phyloP scores from a whole-genome alignment of 306 rosid genomes.

The Argentina anserina region DNA sequence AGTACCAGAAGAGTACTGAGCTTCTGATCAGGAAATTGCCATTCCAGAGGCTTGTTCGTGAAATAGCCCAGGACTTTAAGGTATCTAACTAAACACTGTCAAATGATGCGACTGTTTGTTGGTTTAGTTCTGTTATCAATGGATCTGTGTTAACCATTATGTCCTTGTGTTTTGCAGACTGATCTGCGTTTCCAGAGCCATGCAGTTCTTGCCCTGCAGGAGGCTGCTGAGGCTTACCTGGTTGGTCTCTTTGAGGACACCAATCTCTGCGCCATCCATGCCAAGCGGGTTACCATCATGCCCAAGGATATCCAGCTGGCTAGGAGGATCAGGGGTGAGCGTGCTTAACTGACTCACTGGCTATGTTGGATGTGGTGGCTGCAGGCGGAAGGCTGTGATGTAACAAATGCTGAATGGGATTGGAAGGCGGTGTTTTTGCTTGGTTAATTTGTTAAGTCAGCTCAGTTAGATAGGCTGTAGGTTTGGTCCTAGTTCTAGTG shows the following conservation, averaged over 20 bases:
- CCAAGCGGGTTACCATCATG: conserved; percentile 94
- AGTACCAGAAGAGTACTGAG: conserved; percentile 94
- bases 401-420: background rate
- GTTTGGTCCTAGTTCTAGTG: conserved; percentile 15
- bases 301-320: conserved; percentile 95
- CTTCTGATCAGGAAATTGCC: conserved; percentile 86
- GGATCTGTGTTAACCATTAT: background rate
- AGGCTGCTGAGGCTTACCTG: conserved; percentile 90
- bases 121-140: rapidly evolving
- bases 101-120: background rate
- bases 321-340: conserved; percentile 85
- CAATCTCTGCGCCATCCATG: conserved; percentile 86
- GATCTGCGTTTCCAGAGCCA: conserved; percentile 97
- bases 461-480: conserved; percentile 21
- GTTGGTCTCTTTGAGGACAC: conserved; percentile 92
- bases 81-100: conserved; percentile 17
- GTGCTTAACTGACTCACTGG: conserved; percentile 41
- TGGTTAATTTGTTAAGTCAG: background rate
- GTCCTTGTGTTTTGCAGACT: conserved; percentile 42
- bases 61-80: conserved; percentile 95
- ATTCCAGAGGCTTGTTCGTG: conserved; percentile 92
- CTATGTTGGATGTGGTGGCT: conserved; percentile 32
- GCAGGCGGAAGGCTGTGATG: conserved; percentile 28
- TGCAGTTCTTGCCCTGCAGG: conserved; percentile 85
- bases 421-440: conserved; percentile 20